phyloP scores from a whole-genome alignment of 306 rosid species.

The Phaseolus lunatus region DNA sequence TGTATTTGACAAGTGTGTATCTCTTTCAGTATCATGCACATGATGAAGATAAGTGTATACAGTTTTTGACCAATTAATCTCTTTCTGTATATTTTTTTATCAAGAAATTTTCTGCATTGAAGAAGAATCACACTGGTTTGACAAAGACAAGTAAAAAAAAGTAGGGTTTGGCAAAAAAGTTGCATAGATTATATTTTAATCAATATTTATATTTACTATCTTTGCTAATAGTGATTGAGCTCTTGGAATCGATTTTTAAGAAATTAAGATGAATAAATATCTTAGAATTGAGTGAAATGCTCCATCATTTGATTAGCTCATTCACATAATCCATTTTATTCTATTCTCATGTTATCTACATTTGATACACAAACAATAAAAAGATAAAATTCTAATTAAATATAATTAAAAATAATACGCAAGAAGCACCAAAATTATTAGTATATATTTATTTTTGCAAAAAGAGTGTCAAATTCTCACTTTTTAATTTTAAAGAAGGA shows the following conservation, averaged over 20 bases:
- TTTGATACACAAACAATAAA: neutral
- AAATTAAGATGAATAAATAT: neutral
- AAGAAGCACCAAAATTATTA: neutral
- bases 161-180: too few relatives aligned
- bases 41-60: neutral
- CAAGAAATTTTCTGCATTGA: too few relatives aligned
- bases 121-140: too few relatives aligned
- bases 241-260: neutral
- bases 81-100: too few relatives aligned
- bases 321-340: neutral
- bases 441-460: neutral
- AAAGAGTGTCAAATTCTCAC: slow-evolving; percentile 12
- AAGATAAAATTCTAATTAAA: neutral
- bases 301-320: neutral
- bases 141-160: too few relatives aligned
- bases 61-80: too few relatives aligned
- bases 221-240: too few relatives aligned
- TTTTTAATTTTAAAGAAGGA: neutral
- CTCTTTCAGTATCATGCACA: too few relatives aligned
- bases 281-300: neutral
- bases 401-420: neutral
- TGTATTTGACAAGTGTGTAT: neutral
- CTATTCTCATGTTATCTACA: neutral
- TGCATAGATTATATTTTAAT: too few relatives aligned
- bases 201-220: too few relatives aligned